phyloP scores from a whole-genome alignment of 176 grass and related monocot species.

The Alopecurus myosuroides region DNA sequence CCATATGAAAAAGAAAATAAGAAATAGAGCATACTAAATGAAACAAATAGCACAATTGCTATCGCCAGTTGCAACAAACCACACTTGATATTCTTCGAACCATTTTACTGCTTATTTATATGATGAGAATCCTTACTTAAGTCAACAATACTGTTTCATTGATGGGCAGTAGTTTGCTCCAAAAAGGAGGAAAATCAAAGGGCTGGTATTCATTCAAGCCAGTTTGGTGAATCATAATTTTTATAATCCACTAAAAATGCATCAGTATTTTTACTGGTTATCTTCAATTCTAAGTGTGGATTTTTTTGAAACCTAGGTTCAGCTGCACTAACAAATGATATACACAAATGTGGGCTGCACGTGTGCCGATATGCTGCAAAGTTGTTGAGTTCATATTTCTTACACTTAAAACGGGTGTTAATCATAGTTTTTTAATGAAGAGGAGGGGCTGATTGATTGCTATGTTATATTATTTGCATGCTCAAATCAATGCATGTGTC shows the following conservation, averaged over 20 bases:
- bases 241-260: not conserved
- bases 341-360: not conserved
- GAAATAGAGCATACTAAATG: not conserved
- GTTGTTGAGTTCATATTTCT: not conserved
- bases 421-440: not conserved
- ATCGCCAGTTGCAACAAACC: not conserved
- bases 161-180: not conserved
- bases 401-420: not conserved
- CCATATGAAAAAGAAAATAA: not conserved
- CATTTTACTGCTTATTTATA: not conserved
- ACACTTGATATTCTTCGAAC: not conserved
- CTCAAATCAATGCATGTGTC: not conserved
- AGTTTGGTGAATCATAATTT: not conserved
- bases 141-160: not conserved
- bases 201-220: not conserved
- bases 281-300: not conserved
- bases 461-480: not conserved
- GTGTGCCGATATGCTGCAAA: not conserved
- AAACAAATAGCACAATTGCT: not conserved
- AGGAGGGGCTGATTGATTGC: not conserved
- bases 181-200: not conserved
- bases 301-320: not conserved
- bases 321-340: not conserved
- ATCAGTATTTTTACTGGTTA: not conserved
- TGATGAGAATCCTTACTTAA: not conserved